Evolutionary conservation across 2,329 filamentous ascomycete species (phyloP), one percentile per base, ranked within the genome.

Genomic region (Aspergillus quadricinctus): DNA sequence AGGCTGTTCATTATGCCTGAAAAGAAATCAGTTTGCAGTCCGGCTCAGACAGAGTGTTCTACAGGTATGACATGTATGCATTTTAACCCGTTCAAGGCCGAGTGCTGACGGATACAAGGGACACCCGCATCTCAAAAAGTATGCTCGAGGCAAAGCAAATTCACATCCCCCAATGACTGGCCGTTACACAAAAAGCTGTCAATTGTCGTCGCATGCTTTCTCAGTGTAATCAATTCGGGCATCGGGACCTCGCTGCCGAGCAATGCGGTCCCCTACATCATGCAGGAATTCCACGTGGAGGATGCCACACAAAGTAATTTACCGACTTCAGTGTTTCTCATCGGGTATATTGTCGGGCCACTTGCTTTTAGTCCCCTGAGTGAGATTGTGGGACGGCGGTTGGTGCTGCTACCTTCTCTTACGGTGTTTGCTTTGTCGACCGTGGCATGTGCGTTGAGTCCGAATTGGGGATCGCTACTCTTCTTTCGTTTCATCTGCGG

Each of bases 341-440:
- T 74, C 19, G 73, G 73, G 2, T 76, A 73, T 55, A 68, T 70
- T 4, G 61, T 78, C 9, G 77, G 75, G 0, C 76, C 77, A 1
- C 56, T 77, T 1, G 54, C 76, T 0, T 77, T 74, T 41, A 76
- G 73, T 4, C 77, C 77, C 0, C 58, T 78, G 2, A 77, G 73
- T n/a, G 77, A 79, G 50, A 67, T 72, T 2, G 65, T 72, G 43
- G 77, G 77, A 1, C 68, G 77, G 0, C 71, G 65, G 50, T 64
- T 69, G 1, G 72, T 78, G 6, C 64, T 85, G 57, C 70, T 85
- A 0, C 72, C 66, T 9, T 80, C 82, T 0, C 84, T 85, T 57
- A 49, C 69, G n/a, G 61, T 71, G 3, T 77, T 73, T 55, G 72
- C 69, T 8, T 49, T 74, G 4, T 77, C 68, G 50, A 78, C 74